These are phyloP conservation scores for Termitomyces titanicus DNA, from an alignment of 768 basidiomycete species.

Conservation along the genomic window DNA sequence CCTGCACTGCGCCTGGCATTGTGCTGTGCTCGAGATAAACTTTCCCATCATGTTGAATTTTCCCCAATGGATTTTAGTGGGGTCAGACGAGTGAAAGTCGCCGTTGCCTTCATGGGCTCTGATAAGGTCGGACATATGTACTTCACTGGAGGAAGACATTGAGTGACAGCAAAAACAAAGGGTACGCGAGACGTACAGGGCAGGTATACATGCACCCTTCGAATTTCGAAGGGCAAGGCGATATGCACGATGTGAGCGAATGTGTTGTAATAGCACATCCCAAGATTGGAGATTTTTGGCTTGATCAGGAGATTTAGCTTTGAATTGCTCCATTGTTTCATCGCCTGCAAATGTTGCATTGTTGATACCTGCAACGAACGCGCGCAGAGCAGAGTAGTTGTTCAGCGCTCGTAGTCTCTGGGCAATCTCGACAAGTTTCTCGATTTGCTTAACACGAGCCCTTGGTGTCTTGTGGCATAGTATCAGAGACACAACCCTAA, in stretches of 20 bases:
- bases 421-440: constrained; percentile 86
- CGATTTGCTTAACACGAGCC: constrained; percentile 75
- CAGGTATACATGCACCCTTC: constrained; percentile 85
- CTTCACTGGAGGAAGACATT: constrained; percentile 57
- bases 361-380: constrained; percentile 92
- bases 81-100: constrained; percentile 63
- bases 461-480: constrained; percentile 80
- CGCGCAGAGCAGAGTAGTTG: constrained; percentile 91
- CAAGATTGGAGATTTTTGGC: constrained; percentile 80
- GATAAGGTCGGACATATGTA: constrained; percentile 87
- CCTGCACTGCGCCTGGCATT: constrained; percentile 76
- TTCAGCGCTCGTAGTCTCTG: constrained; percentile 75
- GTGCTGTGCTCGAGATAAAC: constrained; percentile 72
- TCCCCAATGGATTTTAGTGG: constrained; percentile 85
- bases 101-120: constrained; percentile 82
- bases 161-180: constrained; percentile 2
- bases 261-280: constrained; percentile 80
- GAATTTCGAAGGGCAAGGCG: constrained; percentile 83
- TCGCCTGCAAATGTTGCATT: constrained; percentile 76
- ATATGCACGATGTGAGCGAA: constrained; percentile 86
- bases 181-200: constrained; percentile 47
- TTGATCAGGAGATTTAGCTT: constrained; percentile 57
- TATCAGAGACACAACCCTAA: constrained; percentile 88
- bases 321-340: constrained; percentile 73
- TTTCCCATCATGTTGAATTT: constrained; percentile 93